phyloP scores from a whole-genome alignment of 768 basidiomycete species.

The Pleurotus citrinopileatus region DNA sequence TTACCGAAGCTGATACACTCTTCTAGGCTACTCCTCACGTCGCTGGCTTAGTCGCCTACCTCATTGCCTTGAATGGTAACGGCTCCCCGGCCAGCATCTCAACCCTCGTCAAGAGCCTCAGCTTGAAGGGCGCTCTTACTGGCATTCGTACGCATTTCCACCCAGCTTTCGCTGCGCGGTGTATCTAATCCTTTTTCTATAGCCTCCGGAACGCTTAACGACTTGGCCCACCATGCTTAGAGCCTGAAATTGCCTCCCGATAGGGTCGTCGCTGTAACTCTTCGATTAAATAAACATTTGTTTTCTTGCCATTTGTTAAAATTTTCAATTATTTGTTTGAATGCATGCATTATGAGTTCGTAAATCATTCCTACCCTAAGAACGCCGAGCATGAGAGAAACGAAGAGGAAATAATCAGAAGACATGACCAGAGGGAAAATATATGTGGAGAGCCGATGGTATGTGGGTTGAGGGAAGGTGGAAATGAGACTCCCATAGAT shows the following conservation, averaged over 20 bases:
- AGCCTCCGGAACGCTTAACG: slow-evolving; percentile 26
- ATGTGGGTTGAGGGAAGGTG: no score
- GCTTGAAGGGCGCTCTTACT: slow-evolving; percentile 25
- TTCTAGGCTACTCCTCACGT: slow-evolving; percentile 36
- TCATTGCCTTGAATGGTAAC: slow-evolving; percentile 29
- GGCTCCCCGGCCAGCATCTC: slow-evolving; percentile 26
- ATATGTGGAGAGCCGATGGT: not conserved
- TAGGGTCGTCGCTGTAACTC: no score
- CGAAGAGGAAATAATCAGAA: not conserved
- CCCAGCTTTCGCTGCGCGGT: not conserved
- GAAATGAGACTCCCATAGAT: no score
- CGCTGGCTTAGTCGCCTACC: slow-evolving; percentile 36
- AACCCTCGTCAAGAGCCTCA: slow-evolving; percentile 22
- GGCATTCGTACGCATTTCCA: slow-evolving; percentile 26
- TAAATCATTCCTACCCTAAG: slow-evolving; percentile 4
- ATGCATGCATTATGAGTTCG: slow-evolving; percentile 9
- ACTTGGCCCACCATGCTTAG: slow-evolving; percentile 23
- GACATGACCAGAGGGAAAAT: not conserved
- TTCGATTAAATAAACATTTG: no score
- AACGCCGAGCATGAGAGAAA: not conserved
- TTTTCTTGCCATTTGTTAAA: not conserved
- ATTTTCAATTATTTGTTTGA: not conserved
- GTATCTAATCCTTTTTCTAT: not conserved
- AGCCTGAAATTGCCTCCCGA: no score
- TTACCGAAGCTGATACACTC: not conserved